Evolutionary conservation across 2,329 filamentous ascomycete genomes (phyloP).

Genomic region (Cryphonectria naterciae): DNA sequence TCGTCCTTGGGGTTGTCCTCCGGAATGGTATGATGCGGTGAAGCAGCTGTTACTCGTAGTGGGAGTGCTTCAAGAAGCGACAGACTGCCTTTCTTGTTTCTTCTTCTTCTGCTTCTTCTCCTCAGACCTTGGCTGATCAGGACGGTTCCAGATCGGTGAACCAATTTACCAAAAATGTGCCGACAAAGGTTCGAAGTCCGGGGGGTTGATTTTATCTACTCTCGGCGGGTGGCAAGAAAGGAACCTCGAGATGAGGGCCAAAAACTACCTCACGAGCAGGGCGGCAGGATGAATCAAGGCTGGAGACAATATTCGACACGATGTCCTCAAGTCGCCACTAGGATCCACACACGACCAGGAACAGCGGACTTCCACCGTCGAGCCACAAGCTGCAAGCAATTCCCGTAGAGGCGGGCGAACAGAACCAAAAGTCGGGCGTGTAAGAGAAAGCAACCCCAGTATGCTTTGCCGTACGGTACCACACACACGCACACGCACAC

Average conservation of each 20-base stretch:
- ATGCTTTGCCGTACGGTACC: constrained; percentile 13
- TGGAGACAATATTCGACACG: constrained; percentile 23
- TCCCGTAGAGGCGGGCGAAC: constrained; percentile 18
- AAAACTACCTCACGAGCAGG: constrained; percentile 27
- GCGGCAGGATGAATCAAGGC: constrained; percentile 25
- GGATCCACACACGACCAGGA: constrained; percentile 30
- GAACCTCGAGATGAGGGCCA: constrained; percentile 23
- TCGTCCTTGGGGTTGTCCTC: constrained; percentile 18
- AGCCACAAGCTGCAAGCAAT: constrained; percentile 25
- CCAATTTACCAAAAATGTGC: not conserved
- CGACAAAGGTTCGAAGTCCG: constrained; percentile 12
- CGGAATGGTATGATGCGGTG: constrained; percentile 19
- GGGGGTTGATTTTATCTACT: constrained; percentile 28
- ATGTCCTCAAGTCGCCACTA: constrained; percentile 26
- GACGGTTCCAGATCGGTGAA: constrained; percentile 23
- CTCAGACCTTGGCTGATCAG: constrained; percentile 20
- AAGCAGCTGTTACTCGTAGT: constrained; percentile 23
- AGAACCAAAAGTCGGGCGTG: constrained; percentile 23
- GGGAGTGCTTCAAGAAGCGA: constrained; percentile 25
- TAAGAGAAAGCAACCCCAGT: constrained; percentile 16
- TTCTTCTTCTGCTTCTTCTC: not conserved
- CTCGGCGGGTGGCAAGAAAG: constrained; percentile 22
- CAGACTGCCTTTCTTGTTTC: constrained; percentile 20
- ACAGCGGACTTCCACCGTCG: constrained; percentile 18
- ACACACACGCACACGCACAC: not conserved